Evolutionary conservation across 1,139 yeast species (phyloP), one percentile per base, ranked within the genome.

Genomic region (Yamadazyma friedrichii): DNA sequence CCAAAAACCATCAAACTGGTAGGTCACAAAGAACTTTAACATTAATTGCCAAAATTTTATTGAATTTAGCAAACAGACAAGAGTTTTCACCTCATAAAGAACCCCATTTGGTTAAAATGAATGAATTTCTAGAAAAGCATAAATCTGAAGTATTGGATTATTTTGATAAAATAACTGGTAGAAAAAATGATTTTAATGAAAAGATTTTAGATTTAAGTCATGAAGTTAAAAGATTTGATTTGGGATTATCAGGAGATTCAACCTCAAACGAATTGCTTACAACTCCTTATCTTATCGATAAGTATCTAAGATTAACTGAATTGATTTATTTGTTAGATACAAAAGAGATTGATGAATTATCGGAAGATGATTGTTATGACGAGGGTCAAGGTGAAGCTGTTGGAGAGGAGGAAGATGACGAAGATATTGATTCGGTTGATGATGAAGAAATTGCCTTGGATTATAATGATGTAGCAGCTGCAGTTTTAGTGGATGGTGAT

Each of bases 1-100:
- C 88, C 1, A 76, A 78, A 43, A 72, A 76, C 36, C 93, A 86
- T 53, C 88, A 88, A 44, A 73, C 81, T 9, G 88, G 89, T 1
- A 70, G 70, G 15, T 73, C 82, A 1, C 93, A 88, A 52, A 71
- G 95, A 43, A 84, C 96, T 0, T 64, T 91, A 40, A 88, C 96
- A 0, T 63, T 89, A 33, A 68, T 89, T 12, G 88, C 97, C n/a
- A 93, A 93, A 56, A 74, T 88, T 16, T 59, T 91, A 33, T 76
- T 89, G 58, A 86, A 87, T 36, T 74, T 91, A 48, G 89, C 96
- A 1, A 91, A 86, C 51, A 65, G 95, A 36, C 81, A 82, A 31
- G 65, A 66, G 38, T 88, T 93, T 59, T 88, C 69, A 25, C 84
- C 57, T 48, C 87, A 77, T 40, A 91, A 89, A 56, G 98, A 91